phyloP scores from a whole-genome alignment of 805 yeast species.

The Candida rishiriensis region DNA sequence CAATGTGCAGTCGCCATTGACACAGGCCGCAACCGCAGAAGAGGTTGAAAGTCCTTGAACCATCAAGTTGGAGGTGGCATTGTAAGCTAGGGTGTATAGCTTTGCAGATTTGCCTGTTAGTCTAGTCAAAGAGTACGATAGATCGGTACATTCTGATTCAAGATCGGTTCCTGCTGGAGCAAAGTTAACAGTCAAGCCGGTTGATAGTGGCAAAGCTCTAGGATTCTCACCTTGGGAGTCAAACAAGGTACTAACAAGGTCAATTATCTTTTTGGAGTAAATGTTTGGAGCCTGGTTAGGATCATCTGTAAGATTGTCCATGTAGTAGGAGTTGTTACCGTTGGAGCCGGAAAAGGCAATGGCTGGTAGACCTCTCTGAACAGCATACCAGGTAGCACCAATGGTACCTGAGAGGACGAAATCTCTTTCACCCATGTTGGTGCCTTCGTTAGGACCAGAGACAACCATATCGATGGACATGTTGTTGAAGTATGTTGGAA shows the following conservation, averaged over 20 bases:
- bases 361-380: slow-evolving; percentile 45
- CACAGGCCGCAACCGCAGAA: slow-evolving; percentile 23
- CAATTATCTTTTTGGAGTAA: slow-evolving; percentile 36
- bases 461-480: slow-evolving; percentile 43
- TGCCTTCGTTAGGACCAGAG: slow-evolving; percentile 52
- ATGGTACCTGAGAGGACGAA: slow-evolving; percentile 47
- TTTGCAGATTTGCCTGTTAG: slow-evolving; percentile 37
- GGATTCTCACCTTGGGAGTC: slow-evolving; percentile 33
- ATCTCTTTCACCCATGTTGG: slow-evolving; percentile 40
- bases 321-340: slow-evolving; percentile 43
- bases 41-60: slow-evolving; percentile 16
- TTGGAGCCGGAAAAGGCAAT: slow-evolving; percentile 49
- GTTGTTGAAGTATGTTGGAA: slow-evolving; percentile 42
- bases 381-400: slow-evolving; percentile 46
- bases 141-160: slow-evolving; percentile 34
- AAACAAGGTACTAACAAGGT: slow-evolving; percentile 36
- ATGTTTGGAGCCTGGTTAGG: slow-evolving; percentile 39
- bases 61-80: slow-evolving; percentile 35
- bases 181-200: slow-evolving; percentile 45
- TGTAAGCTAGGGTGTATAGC: slow-evolving; percentile 32
- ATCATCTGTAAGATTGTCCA: slow-evolving; percentile 41
- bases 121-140: slow-evolving; percentile 42
- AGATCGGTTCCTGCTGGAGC: slow-evolving; percentile 42
- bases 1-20: slow-evolving; percentile 39
- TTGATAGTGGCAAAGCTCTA: slow-evolving; percentile 38